Base-by-base conservation (phyloP, 306 rosid genomes). In the Echinosophora koreensis region DNA sequence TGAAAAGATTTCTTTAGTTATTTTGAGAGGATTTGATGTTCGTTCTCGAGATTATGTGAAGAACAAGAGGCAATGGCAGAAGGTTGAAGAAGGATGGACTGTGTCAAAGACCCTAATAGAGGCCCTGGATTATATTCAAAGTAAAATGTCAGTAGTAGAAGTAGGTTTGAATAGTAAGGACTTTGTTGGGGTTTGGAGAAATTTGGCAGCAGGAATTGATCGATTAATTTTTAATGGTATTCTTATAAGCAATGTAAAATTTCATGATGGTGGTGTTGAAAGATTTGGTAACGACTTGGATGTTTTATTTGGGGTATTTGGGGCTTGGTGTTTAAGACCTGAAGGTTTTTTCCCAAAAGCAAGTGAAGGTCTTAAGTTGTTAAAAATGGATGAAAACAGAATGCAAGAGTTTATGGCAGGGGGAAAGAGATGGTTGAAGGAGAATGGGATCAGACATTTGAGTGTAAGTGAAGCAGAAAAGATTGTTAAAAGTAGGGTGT, bases 51-150 rank as follows among this genome's bases (percentile, higher is more conserved):
- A 95, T 59, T 90, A 95, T 82, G 49, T 86, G 79, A 95, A 89
- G 79, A 95, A 88, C 88, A 88, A 78, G 84, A 92, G 80, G 86
- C 98, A 92, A 59, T 92, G 97, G 98, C 96, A 88, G 66, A 89
- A 87, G 71, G 58, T 58, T 65, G 97, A 95, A 84, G 93, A 90
- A 41, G 89, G 96, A 74, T 89, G 93, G 97, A 59, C 96, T 5
- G 85, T 90, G 57, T 92, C 98, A 5, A 92, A 84, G 86, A 81
- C 73, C 76, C 78, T 95, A 28, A 69, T 90, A 80, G 88, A 89
- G 27, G 91, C 97, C 22, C 81, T 95, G 55, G 96, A 92, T 84
- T 86, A 89, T 88, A 80, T 92, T 80, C 97, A 86, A 78, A 83
- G 77, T n/a, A 95, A 85, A 80, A 81, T 88, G 82, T 82, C 77